Base-by-base conservation (phyloP, 179 eudicot species). In the Amaranthus tricolor region DNA sequence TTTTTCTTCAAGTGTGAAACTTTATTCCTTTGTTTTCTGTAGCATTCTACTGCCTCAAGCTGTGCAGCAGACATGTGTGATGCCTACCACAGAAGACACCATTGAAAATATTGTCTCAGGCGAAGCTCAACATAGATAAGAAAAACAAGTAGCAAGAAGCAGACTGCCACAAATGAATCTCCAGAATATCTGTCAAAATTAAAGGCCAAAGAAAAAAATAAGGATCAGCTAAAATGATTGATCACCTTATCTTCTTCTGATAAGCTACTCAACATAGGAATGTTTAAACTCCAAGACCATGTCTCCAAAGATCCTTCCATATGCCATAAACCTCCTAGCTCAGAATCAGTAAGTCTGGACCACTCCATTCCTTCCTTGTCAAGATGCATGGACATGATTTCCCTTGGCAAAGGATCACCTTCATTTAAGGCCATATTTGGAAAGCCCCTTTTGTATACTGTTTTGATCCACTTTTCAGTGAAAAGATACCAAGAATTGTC, bases 231-330 rank as follows among this genome's bases (percentile, higher is more conserved):
- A 66, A 66, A 67, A 55, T 8, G 12, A 65, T 59, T 8, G 20
- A 55, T 77, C 75, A 90, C 99, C 92, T 89, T 96, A 62, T 89
- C 94, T 60, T 93, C 94, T 85, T 88, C 89, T 62, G 99, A 86
- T 64, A 91, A 88, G 87, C 97, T 91, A 83, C 87, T 91, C 86
- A 91, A 74, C 81, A 91, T 91, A 24, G 99, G 99, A 73, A 93
- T 91, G 83, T 95, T 95, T 81, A 95, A 85, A 83, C 99, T 95
- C 99, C 98, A 95, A 62, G 99, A 95, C 99, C 99, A 95, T 7
- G 97, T 93, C 79, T 91, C 98, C 44, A 93, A 82, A 71, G 99
- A 93, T 78, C 98, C 99, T 80, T 91, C 98, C 88, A 85, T 84
- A 76, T 84, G 78, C 99, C 99, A 95, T 31, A 95, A 69, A 70